A percentile compares a stretch with the other conserved stretches of the same genome.
These are phyloP conservation scores for Phylloporus sp. DNA, from an alignment of 768 basidiomycete genomes.

Conservation along the genomic window DNA sequence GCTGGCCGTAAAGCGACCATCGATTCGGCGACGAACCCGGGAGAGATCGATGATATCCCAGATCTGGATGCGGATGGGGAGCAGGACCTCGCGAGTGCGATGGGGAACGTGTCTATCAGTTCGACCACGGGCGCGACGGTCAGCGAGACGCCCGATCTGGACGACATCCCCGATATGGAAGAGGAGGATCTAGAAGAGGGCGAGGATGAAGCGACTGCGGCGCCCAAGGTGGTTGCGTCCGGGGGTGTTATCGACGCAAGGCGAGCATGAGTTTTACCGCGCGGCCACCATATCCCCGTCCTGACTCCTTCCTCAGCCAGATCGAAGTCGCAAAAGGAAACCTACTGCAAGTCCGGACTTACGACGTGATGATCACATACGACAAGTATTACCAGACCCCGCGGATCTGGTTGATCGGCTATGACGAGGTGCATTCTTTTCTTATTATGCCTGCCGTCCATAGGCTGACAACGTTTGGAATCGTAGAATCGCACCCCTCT, in stretches of 20 bases:
- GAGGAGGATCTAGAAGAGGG: slow-evolving; percentile 87
- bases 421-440: slow-evolving; percentile 74
- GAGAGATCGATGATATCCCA: slow-evolving; percentile 79
- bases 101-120: slow-evolving; percentile 43
- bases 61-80: slow-evolving; percentile 76
- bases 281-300: not conserved
- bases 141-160: slow-evolving; percentile 81
- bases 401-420: slow-evolving; percentile 94
- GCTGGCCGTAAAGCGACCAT: slow-evolving; percentile 59
- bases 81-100: slow-evolving; percentile 39
- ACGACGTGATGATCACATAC: slow-evolving; percentile 99
- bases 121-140: slow-evolving; percentile 31
- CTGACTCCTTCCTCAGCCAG: slow-evolving; percentile 37
- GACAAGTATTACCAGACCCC: slow-evolving; percentile 99
- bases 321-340: slow-evolving; percentile 71
- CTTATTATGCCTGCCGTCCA: not conserved
- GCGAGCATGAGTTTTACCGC: slow-evolving; percentile 32
- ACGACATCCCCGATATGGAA: slow-evolving; percentile 99
- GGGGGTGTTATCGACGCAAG: slow-evolving; percentile 41
- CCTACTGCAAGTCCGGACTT: slow-evolving; percentile 91
- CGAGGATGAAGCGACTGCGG: slow-evolving; percentile 81
- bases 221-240: slow-evolving; percentile 40
- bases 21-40: slow-evolving; percentile 54
- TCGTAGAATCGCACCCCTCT: slow-evolving; percentile 80
- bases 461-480: not conserved